Base-by-base conservation (phyloP, 2,329 filamentous ascomycete genomes). In the Colletotrichum nymphaeae region DNA sequence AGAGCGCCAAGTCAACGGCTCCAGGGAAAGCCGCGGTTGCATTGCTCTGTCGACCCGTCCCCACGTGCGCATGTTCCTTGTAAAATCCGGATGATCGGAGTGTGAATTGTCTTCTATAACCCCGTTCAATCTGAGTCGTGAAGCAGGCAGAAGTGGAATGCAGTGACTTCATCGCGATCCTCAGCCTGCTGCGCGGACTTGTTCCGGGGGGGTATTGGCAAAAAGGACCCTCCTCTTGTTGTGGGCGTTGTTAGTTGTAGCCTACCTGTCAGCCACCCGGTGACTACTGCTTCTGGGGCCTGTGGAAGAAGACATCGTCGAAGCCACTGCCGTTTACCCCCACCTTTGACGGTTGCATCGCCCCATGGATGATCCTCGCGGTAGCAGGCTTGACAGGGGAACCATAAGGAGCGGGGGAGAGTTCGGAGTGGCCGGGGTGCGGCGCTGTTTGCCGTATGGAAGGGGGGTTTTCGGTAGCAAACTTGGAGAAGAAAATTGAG, bases 331-430 rank as follows among this genome's bases (percentile, higher is more conserved):
- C 55, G 60, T 37, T 32, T 49, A 3, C 72, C 62, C 72, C 63
- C 72, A 72, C 68, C 49, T 28, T 63, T 52, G 63, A 65, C 53
- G 37, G 55, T 60, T 52, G 49, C 26, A 42, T 52, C 30, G 46
- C 22, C 37, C 56, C 69, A 72, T 59, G 68, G 68, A 63, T 74
- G 62, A 74, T 74, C 62, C 72, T 59, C 68, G 72, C 56, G 46
- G 62, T 24, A 24, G 16, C 46, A 65, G 56, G 66, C 59, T 49
- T 28, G 57, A 74, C 72, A 72, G 62, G 57, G 67, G 58, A 19
- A 64, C 58, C 22, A 19, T 32, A 26, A 58, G 30, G 58, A 53
- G 68, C 56, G 72, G 68, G 70, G 68, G 52, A 63, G 42, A 22
- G 49, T 67, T 74, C 68, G 72, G 68, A 57, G 49, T 58, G 57